Evolutionary conservation across 1,284 basidiomycete genomes (phyloP), one percentile per base, ranked within the genome.

Genomic region (Inonotus obliquus): DNA sequence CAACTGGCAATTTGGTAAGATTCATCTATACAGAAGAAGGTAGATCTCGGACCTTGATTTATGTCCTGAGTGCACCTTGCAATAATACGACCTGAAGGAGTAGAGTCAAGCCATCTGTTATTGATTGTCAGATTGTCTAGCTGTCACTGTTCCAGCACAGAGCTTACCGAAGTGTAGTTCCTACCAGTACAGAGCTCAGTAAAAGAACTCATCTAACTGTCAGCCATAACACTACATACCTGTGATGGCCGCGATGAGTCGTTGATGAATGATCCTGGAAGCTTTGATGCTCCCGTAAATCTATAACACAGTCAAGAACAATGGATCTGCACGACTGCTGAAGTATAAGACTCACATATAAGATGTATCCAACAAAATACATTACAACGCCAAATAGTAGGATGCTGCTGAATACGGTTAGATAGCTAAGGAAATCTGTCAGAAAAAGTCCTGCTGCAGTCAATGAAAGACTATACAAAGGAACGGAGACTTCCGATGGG

Each of bases 1-100:
- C 75, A 44, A 77, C 74, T 75, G 37, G 27, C 23, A 21, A 45
- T 25, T 17, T 53, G 38, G 49, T 19, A 35, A 35, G 74, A 69
- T 13, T 17, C 19, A n/a, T 17, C 41, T 17, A 14, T 7, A 1
- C 17, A 14, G 17, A 44, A 44, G n/a, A 9, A 44, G 0, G n/a
- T 13, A 14, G 32, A 32, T 32, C 32, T 54, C 69, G 41, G 59
- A 74, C 73, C 71, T 59, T 73, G 76, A 71, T 73, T 70, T 5
- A 85, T 83, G 66, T 86, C 84, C 58, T 82, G 80, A 1, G 84
- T 85, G 69, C 84, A 84, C 41, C 85, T 76, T 51, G 81, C 73
- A 62, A 85, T 79, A 66, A 86, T 79, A 32, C 84, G 77, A n/a
- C 83, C 81, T 0, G 80, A 78, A 0, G 85, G 85, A 2, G 83